Percentiles rank a stretch among this genome's conserved stretches.
Conservation (phyloP, 306 rosid species). For the Quercus bicolor region DNA sequence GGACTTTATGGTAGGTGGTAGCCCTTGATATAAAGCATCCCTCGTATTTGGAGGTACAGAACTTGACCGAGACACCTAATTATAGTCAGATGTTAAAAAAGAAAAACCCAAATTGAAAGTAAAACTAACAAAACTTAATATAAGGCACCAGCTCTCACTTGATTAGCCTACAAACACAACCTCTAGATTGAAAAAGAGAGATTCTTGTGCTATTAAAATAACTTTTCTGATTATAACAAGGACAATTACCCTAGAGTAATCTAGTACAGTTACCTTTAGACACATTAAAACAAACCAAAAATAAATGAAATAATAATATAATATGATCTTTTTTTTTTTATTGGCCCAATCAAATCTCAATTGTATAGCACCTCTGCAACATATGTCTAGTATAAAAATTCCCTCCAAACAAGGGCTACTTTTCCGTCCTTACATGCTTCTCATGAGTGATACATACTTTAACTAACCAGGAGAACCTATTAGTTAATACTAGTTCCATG, state of each 20-base stretch:
- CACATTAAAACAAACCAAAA: background rate
- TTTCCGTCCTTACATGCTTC: background rate
- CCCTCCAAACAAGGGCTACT: background rate
- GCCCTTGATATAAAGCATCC: constrained; percentile 92
- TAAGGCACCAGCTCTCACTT: background rate
- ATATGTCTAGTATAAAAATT: background rate
- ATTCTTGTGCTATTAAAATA: background rate
- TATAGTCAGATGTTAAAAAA: constrained; percentile 27
- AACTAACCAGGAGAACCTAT: background rate
- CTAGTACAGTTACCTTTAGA: background rate
- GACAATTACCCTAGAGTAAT: background rate
- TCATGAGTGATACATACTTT: background rate
- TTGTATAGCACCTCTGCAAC: background rate
- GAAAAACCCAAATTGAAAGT: background rate
- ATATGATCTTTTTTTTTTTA: background rate
- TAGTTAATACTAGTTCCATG: background rate
- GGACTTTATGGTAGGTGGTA: constrained; percentile 84
- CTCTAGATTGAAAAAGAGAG: background rate
- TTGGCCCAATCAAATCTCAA: background rate
- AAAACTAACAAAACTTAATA: background rate
- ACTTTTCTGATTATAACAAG: background rate
- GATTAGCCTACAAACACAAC: background rate
- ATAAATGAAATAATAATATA: background rate
- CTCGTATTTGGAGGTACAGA: constrained; percentile 93
- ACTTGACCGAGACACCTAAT: constrained; percentile 94